phyloP scores from a whole-genome alignment of 805 yeast genomes.

The Schizosaccharomyces cryophilus region DNA sequence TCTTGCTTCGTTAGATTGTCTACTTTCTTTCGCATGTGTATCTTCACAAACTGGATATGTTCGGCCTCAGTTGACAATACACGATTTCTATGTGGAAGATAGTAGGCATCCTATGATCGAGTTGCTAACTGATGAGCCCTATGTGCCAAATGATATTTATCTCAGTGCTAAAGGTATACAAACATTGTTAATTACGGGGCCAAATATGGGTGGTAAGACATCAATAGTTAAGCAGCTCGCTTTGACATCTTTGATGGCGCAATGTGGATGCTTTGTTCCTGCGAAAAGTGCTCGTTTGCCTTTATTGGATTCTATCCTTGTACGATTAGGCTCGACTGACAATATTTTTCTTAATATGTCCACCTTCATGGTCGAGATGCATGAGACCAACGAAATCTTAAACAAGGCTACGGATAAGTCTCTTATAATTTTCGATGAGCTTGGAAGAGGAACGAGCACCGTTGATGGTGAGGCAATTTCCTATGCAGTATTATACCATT shows the following conservation, averaged over 20 bases:
- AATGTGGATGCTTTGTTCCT: slow-evolving; percentile 55
- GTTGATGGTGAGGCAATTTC: slow-evolving; percentile 69
- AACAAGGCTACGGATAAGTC: slow-evolving; percentile 26
- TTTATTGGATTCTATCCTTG: slow-evolving; percentile 32
- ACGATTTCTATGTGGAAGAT: slow-evolving; percentile 23
- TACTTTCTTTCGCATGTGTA: slow-evolving; percentile 39
- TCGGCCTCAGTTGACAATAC: slow-evolving; percentile 26
- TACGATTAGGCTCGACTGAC: slow-evolving; percentile 61
- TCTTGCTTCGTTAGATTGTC: slow-evolving; percentile 38
- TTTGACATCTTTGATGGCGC: slow-evolving; percentile 43
- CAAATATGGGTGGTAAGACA: slow-evolving; percentile 53
- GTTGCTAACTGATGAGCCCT: slow-evolving; percentile 16
- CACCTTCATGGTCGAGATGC: slow-evolving; percentile 59
- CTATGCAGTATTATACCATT: slow-evolving; percentile 38
- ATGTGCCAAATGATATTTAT: slow-evolving; percentile 41
- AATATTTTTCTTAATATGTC: slow-evolving; percentile 51
- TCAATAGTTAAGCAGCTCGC: slow-evolving; percentile 56
- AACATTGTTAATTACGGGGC: slow-evolving; percentile 51
- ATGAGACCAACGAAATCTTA: slow-evolving; percentile 37
- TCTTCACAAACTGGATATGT: slow-evolving; percentile 24
- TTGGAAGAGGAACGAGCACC: slow-evolving; percentile 55
- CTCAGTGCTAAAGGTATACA: slow-evolving; percentile 26
- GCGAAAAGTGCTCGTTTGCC: slow-evolving; percentile 38
- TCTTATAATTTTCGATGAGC: slow-evolving; percentile 44
- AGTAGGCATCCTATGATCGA: slow-evolving; percentile 51